Percentiles rank a stretch among this genome's conserved stretches.
Conservation (phyloP, 306 rosid species). For the Lotus japonicus region DNA sequence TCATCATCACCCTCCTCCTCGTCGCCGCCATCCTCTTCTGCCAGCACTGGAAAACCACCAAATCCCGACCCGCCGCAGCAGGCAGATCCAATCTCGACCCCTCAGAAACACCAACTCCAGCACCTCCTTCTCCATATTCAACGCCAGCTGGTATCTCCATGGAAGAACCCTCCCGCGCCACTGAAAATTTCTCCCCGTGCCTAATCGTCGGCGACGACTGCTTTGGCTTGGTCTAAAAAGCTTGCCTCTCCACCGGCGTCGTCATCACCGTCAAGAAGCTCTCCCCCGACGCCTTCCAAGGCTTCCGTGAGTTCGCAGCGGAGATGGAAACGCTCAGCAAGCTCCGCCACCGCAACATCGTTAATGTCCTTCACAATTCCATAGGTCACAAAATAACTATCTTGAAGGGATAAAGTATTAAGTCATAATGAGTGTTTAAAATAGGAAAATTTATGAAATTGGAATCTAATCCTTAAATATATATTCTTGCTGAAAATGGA, state of each 20-base stretch:
- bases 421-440: too few relatives aligned
- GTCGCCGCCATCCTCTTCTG: slow-evolving; percentile 30
- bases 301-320: slow-evolving; percentile 89
- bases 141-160: slow-evolving; percentile 65
- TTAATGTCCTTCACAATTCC: slow-evolving; percentile 62
- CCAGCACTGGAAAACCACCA: slow-evolving; percentile 17
- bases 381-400: too few relatives aligned
- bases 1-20: slow-evolving; percentile 33
- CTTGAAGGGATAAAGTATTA: too few relatives aligned
- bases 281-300: slow-evolving; percentile 95
- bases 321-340: slow-evolving; percentile 82
- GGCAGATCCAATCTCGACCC: background rate
- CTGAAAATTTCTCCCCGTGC: slow-evolving; percentile 56
- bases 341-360: slow-evolving; percentile 65
- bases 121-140: slow-evolving; percentile 25
- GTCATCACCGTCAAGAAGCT: slow-evolving; percentile 75
- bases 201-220: slow-evolving; percentile 85
- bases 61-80: background rate
- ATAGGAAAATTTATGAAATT: too few relatives aligned
- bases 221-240: slow-evolving; percentile 87
- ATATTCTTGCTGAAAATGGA: too few relatives aligned
- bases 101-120: background rate
- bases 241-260: slow-evolving; percentile 55
- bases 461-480: too few relatives aligned
- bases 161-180: slow-evolving; percentile 57